These are phyloP conservation scores for Blechomonas ayalai DNA, from an alignment of 208 protist species.

Conservation along the genomic window DNA sequence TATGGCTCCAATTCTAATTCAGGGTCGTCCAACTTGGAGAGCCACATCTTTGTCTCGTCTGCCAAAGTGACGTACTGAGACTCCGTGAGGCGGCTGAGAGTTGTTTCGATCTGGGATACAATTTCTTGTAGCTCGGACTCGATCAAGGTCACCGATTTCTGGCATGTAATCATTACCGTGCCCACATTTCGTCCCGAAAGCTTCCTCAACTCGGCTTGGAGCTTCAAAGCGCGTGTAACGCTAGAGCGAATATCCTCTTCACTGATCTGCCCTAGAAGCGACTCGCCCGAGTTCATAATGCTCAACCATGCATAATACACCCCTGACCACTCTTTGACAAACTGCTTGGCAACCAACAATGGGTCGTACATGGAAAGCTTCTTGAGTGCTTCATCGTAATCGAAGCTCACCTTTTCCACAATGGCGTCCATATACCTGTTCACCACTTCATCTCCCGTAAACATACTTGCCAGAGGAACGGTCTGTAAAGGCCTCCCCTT, in stretches of 20 bases:
- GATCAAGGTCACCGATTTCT: constrained; percentile 14
- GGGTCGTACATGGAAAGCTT: constrained; percentile 27
- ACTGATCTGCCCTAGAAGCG: constrained; percentile 12
- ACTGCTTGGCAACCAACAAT: constrained; percentile 14
- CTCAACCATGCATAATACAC: constrained; percentile 14
- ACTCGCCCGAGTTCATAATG: constrained; percentile 7
- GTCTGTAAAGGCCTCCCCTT: constrained; percentile 4
- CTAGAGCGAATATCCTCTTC: constrained; percentile 38
- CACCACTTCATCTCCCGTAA: constrained; percentile 16
- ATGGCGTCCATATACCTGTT: constrained; percentile 13
- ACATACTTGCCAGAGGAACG: constrained; percentile 2
- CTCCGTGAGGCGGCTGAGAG: constrained; percentile 21
- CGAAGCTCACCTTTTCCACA: constrained; percentile 9
- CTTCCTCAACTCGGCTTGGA: constrained; percentile 31
- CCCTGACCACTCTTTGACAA: constrained; percentile 28
- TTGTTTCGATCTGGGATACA: constrained; percentile 22
- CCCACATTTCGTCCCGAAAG: constrained; percentile 26
- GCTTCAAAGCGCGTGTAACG: constrained; percentile 25
- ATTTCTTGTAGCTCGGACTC: constrained; percentile 23
- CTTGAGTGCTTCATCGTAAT: constrained; percentile 25
- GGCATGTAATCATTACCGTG: constrained; percentile 30
- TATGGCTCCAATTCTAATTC: constrained; percentile 25
- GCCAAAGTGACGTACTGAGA: constrained; percentile 18
- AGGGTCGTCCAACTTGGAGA: constrained; percentile 22
- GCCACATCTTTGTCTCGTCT: constrained; percentile 16